Conservation (phyloP, 768 basidiomycete genomes). For the Solioccasus polychromus region DNA sequence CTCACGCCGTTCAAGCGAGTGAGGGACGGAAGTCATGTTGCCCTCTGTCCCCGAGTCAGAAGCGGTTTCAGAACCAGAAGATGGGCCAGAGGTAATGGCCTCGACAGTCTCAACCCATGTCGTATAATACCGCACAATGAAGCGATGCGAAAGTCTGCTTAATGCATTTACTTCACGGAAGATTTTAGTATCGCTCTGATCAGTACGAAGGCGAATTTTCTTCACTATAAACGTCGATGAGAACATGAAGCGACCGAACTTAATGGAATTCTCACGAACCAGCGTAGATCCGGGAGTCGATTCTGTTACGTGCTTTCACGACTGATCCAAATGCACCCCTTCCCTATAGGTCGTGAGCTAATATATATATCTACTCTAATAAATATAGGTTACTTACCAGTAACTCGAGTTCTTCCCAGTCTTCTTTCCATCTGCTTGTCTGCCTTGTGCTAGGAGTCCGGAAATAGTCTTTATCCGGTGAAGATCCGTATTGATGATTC, state of each 20-base stretch:
- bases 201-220: constrained; percentile 78
- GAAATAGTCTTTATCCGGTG: constrained; percentile 70
- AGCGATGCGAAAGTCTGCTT: constrained; percentile 83
- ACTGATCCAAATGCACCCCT: constrained; percentile 93
- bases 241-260: background rate
- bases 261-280: constrained; percentile 38
- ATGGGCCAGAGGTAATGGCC: constrained; percentile 42
- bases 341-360: constrained; percentile 51
- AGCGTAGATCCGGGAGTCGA: constrained; percentile 83
- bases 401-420: constrained; percentile 91
- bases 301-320: constrained; percentile 87
- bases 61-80: constrained; percentile 44
- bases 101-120: constrained; percentile 84
- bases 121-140: constrained; percentile 89
- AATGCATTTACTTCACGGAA: constrained; percentile 89
- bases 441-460: constrained; percentile 41
- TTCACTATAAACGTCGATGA: constrained; percentile 53
- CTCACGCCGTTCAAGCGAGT: constrained; percentile 37
- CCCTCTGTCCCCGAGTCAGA: constrained; percentile 40
- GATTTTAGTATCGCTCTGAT: constrained; percentile 82
- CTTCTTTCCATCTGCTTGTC: constrained; percentile 83
- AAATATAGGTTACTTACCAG: constrained; percentile 41
- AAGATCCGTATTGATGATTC: constrained; percentile 39
- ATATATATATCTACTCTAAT: background rate
- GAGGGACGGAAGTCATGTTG: constrained; percentile 56